phyloP scores from a whole-genome alignment of 768 basidiomycete genomes.

The Trametes cingulata region DNA sequence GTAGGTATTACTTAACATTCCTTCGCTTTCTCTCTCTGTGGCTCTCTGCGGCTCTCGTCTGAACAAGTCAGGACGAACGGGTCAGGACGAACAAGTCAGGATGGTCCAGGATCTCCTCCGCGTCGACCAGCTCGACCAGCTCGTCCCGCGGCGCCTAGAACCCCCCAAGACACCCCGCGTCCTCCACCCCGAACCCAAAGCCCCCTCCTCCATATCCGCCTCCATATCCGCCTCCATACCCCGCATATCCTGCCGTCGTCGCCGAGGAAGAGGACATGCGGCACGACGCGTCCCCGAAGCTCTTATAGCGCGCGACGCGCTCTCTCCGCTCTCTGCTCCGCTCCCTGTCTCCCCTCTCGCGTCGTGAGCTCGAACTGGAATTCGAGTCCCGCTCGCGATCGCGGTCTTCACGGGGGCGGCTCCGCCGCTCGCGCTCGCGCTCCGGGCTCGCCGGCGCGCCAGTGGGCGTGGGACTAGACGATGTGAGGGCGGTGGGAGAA shows the following conservation, averaged over 20 bases:
- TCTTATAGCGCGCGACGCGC: constrained; percentile 6
- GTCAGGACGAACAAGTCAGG: neutral
- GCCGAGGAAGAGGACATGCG: neutral
- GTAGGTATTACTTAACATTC: constrained; percentile 13
- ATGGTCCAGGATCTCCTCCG: no score
- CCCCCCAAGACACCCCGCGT: constrained; percentile 17
- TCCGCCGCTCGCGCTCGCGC: constrained; percentile 23
- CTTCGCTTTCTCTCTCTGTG: neutral
- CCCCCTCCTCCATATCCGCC: neutral
- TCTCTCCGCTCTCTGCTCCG: constrained; percentile 6
- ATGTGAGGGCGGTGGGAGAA: neutral
- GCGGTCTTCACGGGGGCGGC: constrained; percentile 6
- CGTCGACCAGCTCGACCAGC: no score
- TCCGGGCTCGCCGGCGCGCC: constrained; percentile 21
- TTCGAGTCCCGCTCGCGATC: neutral
- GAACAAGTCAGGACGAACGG: neutral
- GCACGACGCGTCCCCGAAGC: constrained; percentile 4
- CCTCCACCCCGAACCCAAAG: constrained; percentile 11
- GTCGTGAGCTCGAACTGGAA: neutral
- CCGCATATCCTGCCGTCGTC: no score
- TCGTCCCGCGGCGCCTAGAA: neutral
- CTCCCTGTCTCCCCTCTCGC: constrained; percentile 3
- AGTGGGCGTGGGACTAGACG: neutral
- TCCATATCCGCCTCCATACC: no score
- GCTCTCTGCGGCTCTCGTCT: neutral